Evolutionary conservation across 345 rosid species (phyloP), one percentile per base, ranked within the genome.

Genomic region (Salix suchowensis): DNA sequence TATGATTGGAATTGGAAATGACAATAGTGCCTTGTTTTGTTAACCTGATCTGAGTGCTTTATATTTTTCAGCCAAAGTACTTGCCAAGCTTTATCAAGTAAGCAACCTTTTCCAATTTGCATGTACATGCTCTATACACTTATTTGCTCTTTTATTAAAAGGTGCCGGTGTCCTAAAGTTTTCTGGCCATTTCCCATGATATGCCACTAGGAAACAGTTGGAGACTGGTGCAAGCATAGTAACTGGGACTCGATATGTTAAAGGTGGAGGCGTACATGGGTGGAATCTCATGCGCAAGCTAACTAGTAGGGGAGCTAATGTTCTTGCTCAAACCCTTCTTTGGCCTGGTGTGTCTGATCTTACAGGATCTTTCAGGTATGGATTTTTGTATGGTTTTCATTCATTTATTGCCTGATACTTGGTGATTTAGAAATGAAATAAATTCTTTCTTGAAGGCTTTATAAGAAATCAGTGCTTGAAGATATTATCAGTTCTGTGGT

Each of bases 291-390:
- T 94, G 97, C 91, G 98, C 77, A 96, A 96, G 80, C 88, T 96
- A 82, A 94, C 99, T 26, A 96, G 99, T 70, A 89, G 98, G 81
- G 98, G 99, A 79, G 99, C 99, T 77, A 96, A 96, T 73, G 98
- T 94, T 74, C 95, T 96, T 65, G 99, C 98, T 23, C 97, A 96
- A 28, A 96, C 99, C 69, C 85, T 96, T 71, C 78, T 94, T 65
- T 96, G 99, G 99, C 99, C 97, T 74, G 98, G 94, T 85, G 99
- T 96, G 42, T 96, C 95, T 6, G 98, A 96, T 81, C 85, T 93
- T 81, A 96, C 99, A 24, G 97, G 99, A 54, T 96, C 99, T 73
- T 93, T 93, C 85, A 88, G 94, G 99, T 96, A 55, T 78, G 42
- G 77, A 61, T 72, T 34, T 70, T 26, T 54, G 67, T 71, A 48